A percentile compares a stretch with the other conserved stretches of the same genome.
Evolutionary conservation across 208 protist species (phyloP).

Genomic region (Kentomonas sorsogonicus): DNA sequence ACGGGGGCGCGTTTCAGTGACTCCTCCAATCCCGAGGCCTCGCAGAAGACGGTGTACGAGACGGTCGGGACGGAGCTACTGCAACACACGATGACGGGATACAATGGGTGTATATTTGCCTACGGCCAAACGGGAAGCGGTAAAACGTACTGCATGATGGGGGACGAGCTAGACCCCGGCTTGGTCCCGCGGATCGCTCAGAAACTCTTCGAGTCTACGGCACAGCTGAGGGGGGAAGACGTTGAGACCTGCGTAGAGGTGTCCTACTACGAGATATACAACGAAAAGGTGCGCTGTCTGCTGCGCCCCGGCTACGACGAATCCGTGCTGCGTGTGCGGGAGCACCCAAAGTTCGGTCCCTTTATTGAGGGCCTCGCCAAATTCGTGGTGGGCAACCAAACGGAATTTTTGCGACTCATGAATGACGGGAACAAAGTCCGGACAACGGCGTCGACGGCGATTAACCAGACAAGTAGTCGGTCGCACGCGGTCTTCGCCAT

Average conservation of each 20-base stretch:
- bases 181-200: conserved; percentile 67
- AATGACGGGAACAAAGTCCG: conserved; percentile 81
- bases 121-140: conserved; percentile 88
- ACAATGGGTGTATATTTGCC: conserved; percentile 86
- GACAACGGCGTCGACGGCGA: conserved; percentile 83
- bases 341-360: conserved; percentile 73
- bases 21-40: conserved; percentile 34
- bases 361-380: conserved; percentile 78
- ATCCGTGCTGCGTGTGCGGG: conserved; percentile 59
- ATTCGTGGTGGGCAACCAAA: conserved; percentile 53
- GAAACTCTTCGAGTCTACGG: conserved; percentile 39
- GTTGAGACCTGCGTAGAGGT: conserved; percentile 77
- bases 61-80: conserved; percentile 49
- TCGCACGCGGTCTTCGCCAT: conserved; percentile 90
- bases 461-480: conserved; percentile 87
- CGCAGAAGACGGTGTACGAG: conserved; percentile 60
- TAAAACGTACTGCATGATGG: conserved; percentile 86
- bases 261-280: conserved; percentile 90
- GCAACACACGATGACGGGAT: conserved; percentile 61
- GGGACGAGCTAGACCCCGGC: conserved; percentile 28
- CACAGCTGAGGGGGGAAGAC: conserved; percentile 25
- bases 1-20: conserved; percentile 24
- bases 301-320: conserved; percentile 66
- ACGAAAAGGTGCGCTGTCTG: conserved; percentile 81
- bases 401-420: conserved; percentile 74